phyloP scores from a whole-genome alignment of 768 basidiomycete species.

The Agaricus sinodeliciosus region DNA sequence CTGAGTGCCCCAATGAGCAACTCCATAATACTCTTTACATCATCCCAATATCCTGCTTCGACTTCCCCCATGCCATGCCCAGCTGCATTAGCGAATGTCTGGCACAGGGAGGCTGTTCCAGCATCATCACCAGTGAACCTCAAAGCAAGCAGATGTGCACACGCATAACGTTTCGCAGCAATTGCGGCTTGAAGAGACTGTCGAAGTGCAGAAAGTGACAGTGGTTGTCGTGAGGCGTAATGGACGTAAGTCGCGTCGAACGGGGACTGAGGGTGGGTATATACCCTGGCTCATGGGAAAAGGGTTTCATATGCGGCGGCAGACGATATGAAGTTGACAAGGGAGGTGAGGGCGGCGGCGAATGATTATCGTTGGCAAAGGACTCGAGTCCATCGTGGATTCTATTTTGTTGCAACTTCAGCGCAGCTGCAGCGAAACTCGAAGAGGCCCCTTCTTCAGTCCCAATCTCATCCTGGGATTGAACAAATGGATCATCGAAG shows the following conservation, averaged over 20 bases:
- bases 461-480: conserved; percentile 27
- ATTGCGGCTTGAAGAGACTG: conserved; percentile 60
- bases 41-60: conserved; percentile 80
- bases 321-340: neutral
- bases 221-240: conserved; percentile 58
- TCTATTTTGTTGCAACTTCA: conserved; percentile 52
- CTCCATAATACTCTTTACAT: conserved; percentile 69
- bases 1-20: conserved; percentile 61
- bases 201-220: conserved; percentile 59
- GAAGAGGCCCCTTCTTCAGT: conserved; percentile 20
- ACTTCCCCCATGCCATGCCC: conserved; percentile 22
- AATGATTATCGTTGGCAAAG: conserved; percentile 17
- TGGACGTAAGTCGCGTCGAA: conserved; percentile 45
- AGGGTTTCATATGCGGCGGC: neutral
- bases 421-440: conserved; percentile 54
- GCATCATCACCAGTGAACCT: conserved; percentile 40
- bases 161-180: conserved; percentile 69
- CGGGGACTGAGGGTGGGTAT: neutral
- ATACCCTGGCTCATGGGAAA: conserved; percentile 18
- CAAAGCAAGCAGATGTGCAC: conserved; percentile 72
- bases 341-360: conserved; percentile 6
- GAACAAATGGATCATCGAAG: conserved; percentile 13
- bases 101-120: neutral
- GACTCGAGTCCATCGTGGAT: conserved; percentile 40
- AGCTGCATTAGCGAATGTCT: neutral